Evolutionary conservation across 768 basidiomycete species (phyloP).

Genomic region (Pulveroboletus sp.): DNA sequence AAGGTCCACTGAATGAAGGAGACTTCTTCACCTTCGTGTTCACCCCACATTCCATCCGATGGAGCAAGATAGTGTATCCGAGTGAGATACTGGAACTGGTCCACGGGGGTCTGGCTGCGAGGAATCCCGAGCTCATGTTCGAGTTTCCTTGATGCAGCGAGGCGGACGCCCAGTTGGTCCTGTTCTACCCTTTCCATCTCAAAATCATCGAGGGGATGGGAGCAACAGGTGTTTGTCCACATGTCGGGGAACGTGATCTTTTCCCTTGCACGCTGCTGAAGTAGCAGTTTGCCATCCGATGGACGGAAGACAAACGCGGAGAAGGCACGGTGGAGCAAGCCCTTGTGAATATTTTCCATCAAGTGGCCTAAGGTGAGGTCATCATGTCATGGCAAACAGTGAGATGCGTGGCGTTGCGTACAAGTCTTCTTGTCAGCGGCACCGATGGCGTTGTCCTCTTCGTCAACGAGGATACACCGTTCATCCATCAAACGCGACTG

Average conservation of each 20-base stretch:
- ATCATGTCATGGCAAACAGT: background rate
- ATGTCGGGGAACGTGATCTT: constrained; percentile 99
- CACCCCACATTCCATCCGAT: constrained; percentile 90
- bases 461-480: constrained; percentile 87
- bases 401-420: constrained; percentile 37
- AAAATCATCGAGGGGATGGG: constrained; percentile 93
- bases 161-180: constrained; percentile 78
- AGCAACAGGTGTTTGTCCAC: constrained; percentile 99
- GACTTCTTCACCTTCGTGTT: constrained; percentile 80
- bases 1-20: background rate
- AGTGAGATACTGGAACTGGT: constrained; percentile 91
- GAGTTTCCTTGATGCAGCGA: constrained; percentile 93
- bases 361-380: constrained; percentile 62
- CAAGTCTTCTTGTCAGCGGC: constrained; percentile 96
- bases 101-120: constrained; percentile 66
- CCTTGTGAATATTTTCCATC: constrained; percentile 94
- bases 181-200: constrained; percentile 75
- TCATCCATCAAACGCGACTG: constrained; percentile 97
- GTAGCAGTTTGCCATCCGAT: constrained; percentile 85
- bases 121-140: constrained; percentile 97
- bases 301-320: constrained; percentile 97
- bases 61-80: constrained; percentile 98
- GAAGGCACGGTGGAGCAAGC: constrained; percentile 95
- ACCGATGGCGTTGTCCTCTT: constrained; percentile 80
- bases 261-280: constrained; percentile 95